Base-by-base conservation (phyloP, 2,329 filamentous ascomycete genomes). In the Alternaria brassicae region DNA sequence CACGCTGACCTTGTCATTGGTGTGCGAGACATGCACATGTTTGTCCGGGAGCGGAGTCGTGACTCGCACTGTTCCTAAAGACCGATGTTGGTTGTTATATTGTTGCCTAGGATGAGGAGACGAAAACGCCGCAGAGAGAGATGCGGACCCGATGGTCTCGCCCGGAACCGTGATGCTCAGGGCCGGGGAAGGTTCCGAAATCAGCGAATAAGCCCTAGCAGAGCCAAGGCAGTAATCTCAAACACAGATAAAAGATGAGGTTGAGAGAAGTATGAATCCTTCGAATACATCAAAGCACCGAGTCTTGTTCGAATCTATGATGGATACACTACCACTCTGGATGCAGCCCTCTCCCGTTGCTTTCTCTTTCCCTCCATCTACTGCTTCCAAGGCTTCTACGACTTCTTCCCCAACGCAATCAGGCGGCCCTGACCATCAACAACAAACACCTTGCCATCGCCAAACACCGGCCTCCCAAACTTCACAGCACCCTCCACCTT, bases 401-500 rank as follows among this genome's bases (percentile, higher is more conserved):
- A 5, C n/a, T 36, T 36, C 42, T 9, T 34, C 7, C 53, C 61
- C 41, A 64, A 52, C 19, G 61, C 62, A 44, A 63, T 54, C 39
- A 65, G 41, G 4, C 58, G 45, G 10, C 56, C 58, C 52, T 53
- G 57, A n/a, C 62, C 61, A 49, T 71, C 68, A 44, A 72, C 47
- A 25, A 71, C 49, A 61, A 69, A 71, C n/a, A 71, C 64, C 53
- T 56, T 63, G 6, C 66, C 62, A 59, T 76, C 78, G 66, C 71
- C 81, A 74, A 79, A 83, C 57, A 71, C 76, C 36, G 73, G 79
- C 45, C 75, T 74, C 53, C 71, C 74, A 56, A 77, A 82, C 56
- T 80, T 80, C 42, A 77, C 77, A 15, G 77, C 63, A 5, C 79
- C 77, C 13, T 77, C 76, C 1, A 78, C 75, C 15, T 72, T 72